Evolutionary conservation across 2,329 filamentous ascomycete genomes (phyloP).

Genomic region (Ceratocystiopsis sp.): DNA sequence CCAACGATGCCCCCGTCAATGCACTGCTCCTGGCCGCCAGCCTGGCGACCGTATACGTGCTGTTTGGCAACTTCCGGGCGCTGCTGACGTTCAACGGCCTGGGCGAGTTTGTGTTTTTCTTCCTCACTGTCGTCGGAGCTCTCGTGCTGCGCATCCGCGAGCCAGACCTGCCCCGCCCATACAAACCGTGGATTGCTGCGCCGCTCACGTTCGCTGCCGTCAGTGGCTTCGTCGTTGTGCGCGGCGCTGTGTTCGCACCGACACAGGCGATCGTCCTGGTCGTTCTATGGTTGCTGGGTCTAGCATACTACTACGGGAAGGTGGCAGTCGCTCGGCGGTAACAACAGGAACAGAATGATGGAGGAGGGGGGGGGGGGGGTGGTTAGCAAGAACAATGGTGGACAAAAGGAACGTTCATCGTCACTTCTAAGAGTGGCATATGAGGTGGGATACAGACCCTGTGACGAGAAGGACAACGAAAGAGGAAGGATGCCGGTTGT

Average conservation of each 20-base stretch:
- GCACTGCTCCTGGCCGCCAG: conserved; percentile 31
- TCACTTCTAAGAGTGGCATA: too few species aligned
- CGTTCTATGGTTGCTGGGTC: conserved; percentile 31
- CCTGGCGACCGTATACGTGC: conserved; percentile 38
- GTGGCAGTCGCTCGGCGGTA: too few species aligned
- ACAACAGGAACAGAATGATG: too few species aligned
- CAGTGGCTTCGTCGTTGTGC: conserved; percentile 40
- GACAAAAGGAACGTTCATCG: too few species aligned
- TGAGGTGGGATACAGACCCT: too few species aligned
- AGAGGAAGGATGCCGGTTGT: too few species aligned
- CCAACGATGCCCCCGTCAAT: conserved; percentile 34
- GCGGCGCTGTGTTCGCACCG: conserved; percentile 42
- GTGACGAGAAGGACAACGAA: too few species aligned
- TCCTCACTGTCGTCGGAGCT: conserved; percentile 41
- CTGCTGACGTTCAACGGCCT: conserved; percentile 43
- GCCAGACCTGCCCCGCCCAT: conserved; percentile 35
- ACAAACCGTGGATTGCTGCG: conserved; percentile 33
- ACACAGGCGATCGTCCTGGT: conserved; percentile 34
- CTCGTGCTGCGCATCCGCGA: conserved; percentile 39
- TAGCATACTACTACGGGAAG: conserved; percentile 20
- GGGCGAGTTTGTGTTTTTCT: conserved; percentile 47
- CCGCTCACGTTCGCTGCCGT: conserved; percentile 37
- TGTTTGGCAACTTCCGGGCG: conserved; percentile 42
- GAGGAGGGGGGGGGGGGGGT: too few species aligned
- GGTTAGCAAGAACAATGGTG: too few species aligned